These are phyloP conservation scores for Debaryomyces maramus DNA, from an alignment of 805 yeast genomes.

Conservation along the genomic window DNA sequence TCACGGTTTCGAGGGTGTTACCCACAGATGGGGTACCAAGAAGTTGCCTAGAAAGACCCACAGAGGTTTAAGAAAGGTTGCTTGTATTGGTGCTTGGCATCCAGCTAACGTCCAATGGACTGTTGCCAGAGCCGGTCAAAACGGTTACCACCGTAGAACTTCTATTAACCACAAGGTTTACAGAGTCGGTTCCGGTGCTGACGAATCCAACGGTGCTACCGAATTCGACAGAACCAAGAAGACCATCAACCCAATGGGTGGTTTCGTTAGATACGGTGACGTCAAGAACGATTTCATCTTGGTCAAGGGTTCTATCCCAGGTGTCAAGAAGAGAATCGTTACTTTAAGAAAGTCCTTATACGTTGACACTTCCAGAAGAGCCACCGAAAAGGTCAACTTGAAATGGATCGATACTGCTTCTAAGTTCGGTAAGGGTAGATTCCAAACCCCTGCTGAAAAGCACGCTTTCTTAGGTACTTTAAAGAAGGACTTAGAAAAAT, in stretches of 20 bases:
- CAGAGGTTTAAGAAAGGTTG: conserved; percentile 99
- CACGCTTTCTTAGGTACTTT: conserved; percentile 99
- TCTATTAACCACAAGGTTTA: conserved; percentile 99
- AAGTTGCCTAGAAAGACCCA: conserved; percentile 99
- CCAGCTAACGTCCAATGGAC: conserved; percentile 99
- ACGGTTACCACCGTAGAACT: conserved; percentile 99
- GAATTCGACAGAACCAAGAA: conserved; percentile 99
- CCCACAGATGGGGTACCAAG: conserved; percentile 99
- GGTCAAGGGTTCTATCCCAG: conserved; percentile 99
- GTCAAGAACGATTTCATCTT: conserved; percentile 97
- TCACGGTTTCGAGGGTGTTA: conserved; percentile 99
- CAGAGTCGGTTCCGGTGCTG: conserved; percentile 97
- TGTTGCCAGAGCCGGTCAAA: conserved; percentile 99
- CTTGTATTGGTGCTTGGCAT: conserved; percentile 99
- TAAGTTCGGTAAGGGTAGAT: conserved; percentile 99
- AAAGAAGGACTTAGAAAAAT: conserved; percentile 86
- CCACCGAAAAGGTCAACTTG: conserved; percentile 92
- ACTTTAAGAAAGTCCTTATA: conserved; percentile 98
- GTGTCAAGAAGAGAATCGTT: conserved; percentile 99
- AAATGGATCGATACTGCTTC: conserved; percentile 99
- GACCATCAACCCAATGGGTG: conserved; percentile 99
- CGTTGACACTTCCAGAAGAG: conserved; percentile 97
- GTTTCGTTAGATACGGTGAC: conserved; percentile 99
- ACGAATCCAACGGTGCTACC: conserved; percentile 93
- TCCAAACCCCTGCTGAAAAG: conserved; percentile 99